Base-by-base conservation (phyloP, 2,329 filamentous ascomycete genomes). In the Xylaria arbuscula region DNA sequence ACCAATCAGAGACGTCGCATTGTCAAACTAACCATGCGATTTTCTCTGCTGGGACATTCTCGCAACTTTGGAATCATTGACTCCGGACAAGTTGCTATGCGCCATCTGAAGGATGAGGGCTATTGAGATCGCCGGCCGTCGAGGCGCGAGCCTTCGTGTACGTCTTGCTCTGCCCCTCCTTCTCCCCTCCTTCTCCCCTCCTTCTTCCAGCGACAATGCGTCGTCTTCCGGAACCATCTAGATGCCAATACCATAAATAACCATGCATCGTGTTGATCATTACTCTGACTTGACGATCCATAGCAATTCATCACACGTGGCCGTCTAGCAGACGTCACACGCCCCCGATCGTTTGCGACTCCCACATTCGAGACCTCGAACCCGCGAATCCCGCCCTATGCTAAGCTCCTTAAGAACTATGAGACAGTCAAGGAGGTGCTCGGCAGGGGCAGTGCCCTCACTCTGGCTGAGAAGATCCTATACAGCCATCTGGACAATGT, bases 381-480 rank as follows among this genome's bases (percentile, higher is more conserved):
- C 62, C 76, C 87, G 34, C 88, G 89, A 72, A 90, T 88, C 72
- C 90, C 90, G 58, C 90, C 90, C 19, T 93, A 93, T 78, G 80
- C 85, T 22, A 92, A 90, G 80, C 88, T 92, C 56, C 81, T 89
- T 68, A 83, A 83, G 68, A 88, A 86, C 66, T 86, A 92, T 66
- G 83, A 86, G 65, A 82, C 89, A 77, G 90, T 92, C 54, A 84
- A 84, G 68, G 67, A 76, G 58, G 85, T 92, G 3, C 83, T 92
- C 13, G 87, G 76, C 19, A 72, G 68, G 70, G 87, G 58, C 82
- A 86, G 36, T 80, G 86, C 76, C 64, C 88, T 99, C 68, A 98
- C 95, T 1, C 88, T 99, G 66, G 94, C 96, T 71, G 96, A 99
- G 83, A 99, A 99, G 88, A 98, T 99, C 76, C 88, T 99, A 67